phyloP scores from a whole-genome alignment of 2,329 filamentous ascomycete genomes.

The Hymenoscyphus occultus region DNA sequence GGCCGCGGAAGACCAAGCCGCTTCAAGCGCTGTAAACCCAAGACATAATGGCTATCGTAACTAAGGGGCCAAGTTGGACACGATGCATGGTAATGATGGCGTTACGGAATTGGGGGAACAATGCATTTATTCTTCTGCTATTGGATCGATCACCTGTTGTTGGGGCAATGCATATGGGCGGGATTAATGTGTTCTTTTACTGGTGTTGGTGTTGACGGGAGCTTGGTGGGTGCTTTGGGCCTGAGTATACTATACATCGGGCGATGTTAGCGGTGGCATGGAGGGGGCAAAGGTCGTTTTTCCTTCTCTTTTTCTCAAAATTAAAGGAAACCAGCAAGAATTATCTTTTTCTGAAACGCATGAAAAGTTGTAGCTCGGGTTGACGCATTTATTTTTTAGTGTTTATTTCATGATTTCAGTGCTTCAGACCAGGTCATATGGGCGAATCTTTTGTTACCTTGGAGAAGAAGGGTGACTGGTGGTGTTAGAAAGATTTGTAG shows the following conservation, averaged over 20 bases:
- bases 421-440: not conserved
- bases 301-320: not conserved
- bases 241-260: not conserved
- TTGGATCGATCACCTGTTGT: constrained; percentile 22
- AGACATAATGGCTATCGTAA: constrained; percentile 32
- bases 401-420: not conserved
- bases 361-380: not conserved
- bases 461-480: not conserved
- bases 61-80: constrained; percentile 26
- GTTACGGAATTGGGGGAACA: constrained; percentile 26
- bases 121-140: constrained; percentile 22
- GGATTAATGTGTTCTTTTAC: constrained; percentile 28
- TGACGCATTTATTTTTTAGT: not conserved
- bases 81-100: constrained; percentile 35
- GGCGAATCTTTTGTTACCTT: not conserved
- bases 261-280: constrained; percentile 1
- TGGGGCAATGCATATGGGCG: constrained; percentile 21
- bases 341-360: not conserved
- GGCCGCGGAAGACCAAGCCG: constrained; percentile 22
- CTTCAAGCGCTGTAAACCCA: constrained; percentile 16
- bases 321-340: constrained; percentile 1
- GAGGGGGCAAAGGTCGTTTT: not conserved
- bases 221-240: constrained; percentile 1
- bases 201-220: constrained; percentile 21
- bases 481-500: not conserved